A percentile compares a stretch with the other conserved stretches of the same genome.
Conservation (phyloP, 805 yeast species). For the Candida hungchunana region DNA sequence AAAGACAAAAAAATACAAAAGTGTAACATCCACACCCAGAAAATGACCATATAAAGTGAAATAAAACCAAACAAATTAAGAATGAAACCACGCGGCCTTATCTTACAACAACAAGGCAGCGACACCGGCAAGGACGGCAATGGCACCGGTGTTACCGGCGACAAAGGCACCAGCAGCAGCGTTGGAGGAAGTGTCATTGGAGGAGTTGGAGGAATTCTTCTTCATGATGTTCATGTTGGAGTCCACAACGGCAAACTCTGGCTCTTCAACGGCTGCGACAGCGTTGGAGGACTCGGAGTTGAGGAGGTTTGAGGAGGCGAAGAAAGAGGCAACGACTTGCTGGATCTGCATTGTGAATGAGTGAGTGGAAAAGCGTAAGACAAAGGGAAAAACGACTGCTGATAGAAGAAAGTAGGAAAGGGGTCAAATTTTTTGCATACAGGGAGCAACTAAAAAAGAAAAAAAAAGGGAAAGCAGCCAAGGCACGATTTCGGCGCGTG, state of each 20-base stretch:
- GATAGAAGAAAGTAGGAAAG: too few relatives aligned
- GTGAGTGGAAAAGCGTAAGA: conserved; percentile 1
- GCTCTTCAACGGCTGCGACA: conserved; percentile 11
- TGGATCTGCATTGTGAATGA: conserved; percentile 26
- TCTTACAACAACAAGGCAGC: conserved; percentile 26
- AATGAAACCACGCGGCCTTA: not conserved
- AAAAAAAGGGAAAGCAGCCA: conserved; percentile 4
- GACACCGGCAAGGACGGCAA: conserved; percentile 25
- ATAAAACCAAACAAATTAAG: not conserved
- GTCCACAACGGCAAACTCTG: conserved; percentile 19
- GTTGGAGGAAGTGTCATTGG: conserved; percentile 27
- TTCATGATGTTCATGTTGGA: conserved; percentile 11
- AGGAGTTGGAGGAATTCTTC: conserved; percentile 19
- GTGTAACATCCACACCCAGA: too few relatives aligned
- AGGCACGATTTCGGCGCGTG: too few relatives aligned
- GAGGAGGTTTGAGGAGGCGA: conserved; percentile 23
- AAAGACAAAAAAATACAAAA: too few relatives aligned
- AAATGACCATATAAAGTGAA: too few relatives aligned
- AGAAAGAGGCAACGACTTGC: conserved; percentile 28
- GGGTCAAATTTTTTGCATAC: not conserved
- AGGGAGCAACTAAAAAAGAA: not conserved
- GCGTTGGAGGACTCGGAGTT: conserved; percentile 8
- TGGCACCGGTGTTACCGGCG: conserved; percentile 19
- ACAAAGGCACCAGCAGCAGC: conserved; percentile 22
- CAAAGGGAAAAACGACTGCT: too few relatives aligned